Evolutionary conservation across 164 flowering plant species (phyloP), one percentile per base, ranked within the genome.

Genomic region (Kalanchoe fedtschenkoi): DNA sequence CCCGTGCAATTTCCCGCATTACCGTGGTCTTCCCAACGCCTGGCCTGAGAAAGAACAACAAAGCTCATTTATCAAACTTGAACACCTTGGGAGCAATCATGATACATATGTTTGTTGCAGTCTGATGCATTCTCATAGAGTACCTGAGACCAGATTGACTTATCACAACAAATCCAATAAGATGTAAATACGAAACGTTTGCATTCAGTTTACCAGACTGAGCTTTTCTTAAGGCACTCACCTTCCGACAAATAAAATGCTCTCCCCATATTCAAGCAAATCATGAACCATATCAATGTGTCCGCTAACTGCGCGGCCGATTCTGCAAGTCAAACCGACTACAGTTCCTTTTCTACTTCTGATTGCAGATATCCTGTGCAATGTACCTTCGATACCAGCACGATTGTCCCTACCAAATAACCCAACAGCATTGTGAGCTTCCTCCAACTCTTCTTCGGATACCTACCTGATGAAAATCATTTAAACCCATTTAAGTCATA

Each of bases 11-110:
- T 71, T 83, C 89, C 61, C 89, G 78, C 78, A 84, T 73, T 61
- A 83, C 86, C 54, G 92, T 86, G 22, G 89, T 86, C 76, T 86
- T 86, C 34, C 93, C 89, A 54, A 84, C 85, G 57, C 93, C 89
- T 65, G 89, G 89, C 72, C 92, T 84, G 68, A 28, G 41, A 63
- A 54, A 60, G 60, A 47, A 47, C 33, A 63, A 46, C 55, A 64
- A 13, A 58, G 11, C 41, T 43, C 22, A 34, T 32, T 28, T 2
- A 34, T 34, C 63, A 26, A 13, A 34, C n/a, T 53, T 51, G 30
- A 15, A n/a, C n/a, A n/a, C n/a, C n/a, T n/a, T n/a, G n/a, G n/a
- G n/a, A n/a, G n/a, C n/a, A n/a, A n/a, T n/a, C n/a, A n/a, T n/a
- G 11, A 37, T 8, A 37, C 8, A 37, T 37, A 37, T 37, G 39